Base-by-base conservation (phyloP, 2,329 filamentous ascomycete species). In the Penicillium sp. region DNA sequence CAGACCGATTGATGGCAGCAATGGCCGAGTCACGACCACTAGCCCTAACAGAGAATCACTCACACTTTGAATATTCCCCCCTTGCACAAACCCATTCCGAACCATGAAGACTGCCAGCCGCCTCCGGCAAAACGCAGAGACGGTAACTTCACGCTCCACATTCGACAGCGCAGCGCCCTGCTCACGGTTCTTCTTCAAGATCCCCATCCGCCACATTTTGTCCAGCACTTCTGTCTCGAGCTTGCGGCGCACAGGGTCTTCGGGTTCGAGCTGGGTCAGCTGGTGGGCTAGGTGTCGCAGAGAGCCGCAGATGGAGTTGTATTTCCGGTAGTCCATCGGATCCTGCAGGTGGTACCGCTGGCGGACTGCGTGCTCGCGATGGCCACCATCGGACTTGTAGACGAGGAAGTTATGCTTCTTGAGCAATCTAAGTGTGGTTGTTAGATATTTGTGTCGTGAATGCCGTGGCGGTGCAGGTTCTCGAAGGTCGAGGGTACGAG, bases 371-470 rank as follows among this genome's bases (percentile, higher is more conserved):
- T 87, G 81, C 69, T 91, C 87, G 64, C 91, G 84, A 72, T 98
- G 93, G 57, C 81, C 77, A 60, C 84, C 80, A 72, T 97, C 90
- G 60, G 83, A 83, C 70, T 93, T 93, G 77, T 91, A 95, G 61
- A 85, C 93, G 65, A 90, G 83, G 71, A 98, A 94, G 72, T 98
- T 90, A 69, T 93, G 89, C 64, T 91, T 91, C 58, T 79, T 77
- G 52, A 97, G 80, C 63, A 97, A 85, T 54, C 71, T 74, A 44
- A n/a, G 10, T 15, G 33, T 20, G 23, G 11, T 19, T 18, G 15
- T 4, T 5, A n/a, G n/a, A 13, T 17, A 25, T 11, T 32, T 14
- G 30, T 14, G 21, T 14, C n/a, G n/a, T n/a, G n/a, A n/a, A n/a
- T n/a, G n/a, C n/a, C n/a, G n/a, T n/a, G n/a, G n/a, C n/a, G n/a